phyloP scores from a whole-genome alignment of 768 basidiomycete species.

The Lactifluus pinguis region DNA sequence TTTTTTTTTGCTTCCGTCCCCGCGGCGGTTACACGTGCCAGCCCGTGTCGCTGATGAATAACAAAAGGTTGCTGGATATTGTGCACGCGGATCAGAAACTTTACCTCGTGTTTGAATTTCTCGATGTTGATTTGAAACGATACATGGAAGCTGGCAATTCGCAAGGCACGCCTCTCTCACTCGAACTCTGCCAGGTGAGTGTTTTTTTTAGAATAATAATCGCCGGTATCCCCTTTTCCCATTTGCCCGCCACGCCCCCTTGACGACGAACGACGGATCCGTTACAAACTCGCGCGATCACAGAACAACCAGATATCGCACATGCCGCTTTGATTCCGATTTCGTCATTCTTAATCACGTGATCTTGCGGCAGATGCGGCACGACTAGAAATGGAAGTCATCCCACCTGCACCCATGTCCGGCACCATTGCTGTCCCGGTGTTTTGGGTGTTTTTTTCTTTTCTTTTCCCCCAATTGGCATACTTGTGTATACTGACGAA shows the following conservation, averaged over 20 bases:
- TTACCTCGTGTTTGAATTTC: conserved; percentile 95
- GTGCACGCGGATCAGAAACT: conserved; percentile 96
- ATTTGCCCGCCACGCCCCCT: too few relatives aligned
- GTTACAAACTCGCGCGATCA: background rate
- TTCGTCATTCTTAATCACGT: conserved; percentile 5
- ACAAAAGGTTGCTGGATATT: conserved; percentile 78
- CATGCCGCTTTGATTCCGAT: background rate
- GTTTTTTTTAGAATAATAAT: background rate
- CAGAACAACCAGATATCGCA: too few relatives aligned
- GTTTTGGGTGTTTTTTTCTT: background rate
- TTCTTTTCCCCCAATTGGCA: background rate
- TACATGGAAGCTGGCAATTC: conserved; percentile 89
- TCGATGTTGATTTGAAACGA: conserved; percentile 92
- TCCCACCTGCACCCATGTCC: background rate
- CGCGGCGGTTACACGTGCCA: too few relatives aligned
- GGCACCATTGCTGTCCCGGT: background rate
- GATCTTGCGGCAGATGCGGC: conserved; percentile 1
- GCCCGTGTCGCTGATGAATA: too few relatives aligned
- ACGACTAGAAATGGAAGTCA: background rate
- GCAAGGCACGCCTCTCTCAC: conserved; percentile 59
- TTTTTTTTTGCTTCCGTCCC: too few relatives aligned
- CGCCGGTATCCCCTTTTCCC: background rate
- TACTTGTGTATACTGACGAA: background rate
- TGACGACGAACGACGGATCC: background rate
- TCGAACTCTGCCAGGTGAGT: conserved; percentile 73